phyloP scores from a whole-genome alignment of 2,329 filamentous ascomycete genomes.

The Tolypocladium cylindrosporum region DNA sequence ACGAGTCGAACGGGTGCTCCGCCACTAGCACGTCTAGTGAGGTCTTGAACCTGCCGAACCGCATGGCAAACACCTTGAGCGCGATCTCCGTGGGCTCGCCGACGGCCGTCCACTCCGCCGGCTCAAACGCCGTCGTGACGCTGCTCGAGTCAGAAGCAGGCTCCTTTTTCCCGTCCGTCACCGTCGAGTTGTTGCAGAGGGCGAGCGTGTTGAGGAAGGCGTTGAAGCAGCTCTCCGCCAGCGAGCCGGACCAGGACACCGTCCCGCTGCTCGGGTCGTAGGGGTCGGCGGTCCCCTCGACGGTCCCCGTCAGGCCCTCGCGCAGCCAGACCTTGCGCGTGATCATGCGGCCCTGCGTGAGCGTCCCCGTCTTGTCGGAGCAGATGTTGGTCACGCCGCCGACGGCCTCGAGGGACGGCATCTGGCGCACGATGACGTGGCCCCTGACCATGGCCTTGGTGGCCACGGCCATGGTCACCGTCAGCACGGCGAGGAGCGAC shows the following conservation, averaged over 20 bases:
- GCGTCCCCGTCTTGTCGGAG: conserved; percentile 61
- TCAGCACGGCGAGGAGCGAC: conserved; percentile 59
- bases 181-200: conserved; percentile 50
- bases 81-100: conserved; percentile 67
- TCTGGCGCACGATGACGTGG: conserved; percentile 56
- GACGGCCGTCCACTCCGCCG: conserved; percentile 44
- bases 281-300: conserved; percentile 46
- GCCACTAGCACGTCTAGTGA: conserved; percentile 39
- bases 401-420: conserved; percentile 55
- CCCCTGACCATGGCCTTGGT: conserved; percentile 55
- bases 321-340: conserved; percentile 52
- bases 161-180: conserved; percentile 38
- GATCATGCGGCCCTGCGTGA: conserved; percentile 59
- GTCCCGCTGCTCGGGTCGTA: conserved; percentile 51
- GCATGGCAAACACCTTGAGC: conserved; percentile 62
- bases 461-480: conserved; percentile 60
- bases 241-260: conserved; percentile 32
- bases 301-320: conserved; percentile 38
- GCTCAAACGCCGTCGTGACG: conserved; percentile 32
- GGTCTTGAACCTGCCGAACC: conserved; percentile 46
- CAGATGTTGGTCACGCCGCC: conserved; percentile 63
- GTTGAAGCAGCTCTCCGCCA: conserved; percentile 29
- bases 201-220: conserved; percentile 44
- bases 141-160: conserved; percentile 36
- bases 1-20: conserved; percentile 65